These are phyloP conservation scores for Phytophthora sp. DNA, from an alignment of 352 stramenopile species.

Conservation along the genomic window DNA sequence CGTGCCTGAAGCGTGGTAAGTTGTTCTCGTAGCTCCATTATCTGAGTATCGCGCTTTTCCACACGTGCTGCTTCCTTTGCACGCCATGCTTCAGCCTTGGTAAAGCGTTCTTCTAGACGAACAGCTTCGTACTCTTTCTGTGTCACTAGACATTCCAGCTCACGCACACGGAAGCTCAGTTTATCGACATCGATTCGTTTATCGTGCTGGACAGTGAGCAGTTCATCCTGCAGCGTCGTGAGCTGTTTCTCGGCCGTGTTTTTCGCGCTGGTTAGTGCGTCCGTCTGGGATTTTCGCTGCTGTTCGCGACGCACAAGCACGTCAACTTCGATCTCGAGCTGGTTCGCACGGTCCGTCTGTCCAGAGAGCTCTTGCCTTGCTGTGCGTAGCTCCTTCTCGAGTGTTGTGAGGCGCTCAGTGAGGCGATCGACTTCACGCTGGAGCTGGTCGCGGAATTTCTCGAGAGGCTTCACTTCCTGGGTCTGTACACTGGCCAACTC, in stretches of 20 bases:
- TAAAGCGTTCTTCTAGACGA: slow-evolving; percentile 52
- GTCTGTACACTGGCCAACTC: slow-evolving; percentile 35
- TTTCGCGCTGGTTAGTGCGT: slow-evolving; percentile 41
- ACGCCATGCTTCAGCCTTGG: slow-evolving; percentile 55
- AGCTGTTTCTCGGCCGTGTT: slow-evolving; percentile 44
- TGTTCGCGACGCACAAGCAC: slow-evolving; percentile 53
- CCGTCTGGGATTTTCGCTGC: slow-evolving; percentile 48
- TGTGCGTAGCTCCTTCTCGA: slow-evolving; percentile 46
- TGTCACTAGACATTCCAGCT: slow-evolving; percentile 52
- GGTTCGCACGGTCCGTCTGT: slow-evolving; percentile 33
- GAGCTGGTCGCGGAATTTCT: slow-evolving; percentile 49
- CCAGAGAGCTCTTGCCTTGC: slow-evolving; percentile 35
- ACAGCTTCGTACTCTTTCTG: slow-evolving; percentile 62
- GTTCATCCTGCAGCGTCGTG: slow-evolving; percentile 39
- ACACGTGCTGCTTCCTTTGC: slow-evolving; percentile 56
- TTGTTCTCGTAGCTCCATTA: slow-evolving; percentile 57
- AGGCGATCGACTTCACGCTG: slow-evolving; percentile 44
- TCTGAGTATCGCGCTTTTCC: slow-evolving; percentile 54
- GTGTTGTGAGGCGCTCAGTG: slow-evolving; percentile 22
- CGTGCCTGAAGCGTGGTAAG: slow-evolving; percentile 46
- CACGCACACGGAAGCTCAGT: slow-evolving; percentile 47
- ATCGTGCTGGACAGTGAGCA: slow-evolving; percentile 34
- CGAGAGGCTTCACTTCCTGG: slow-evolving; percentile 37
- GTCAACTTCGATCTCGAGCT: slow-evolving; percentile 52
- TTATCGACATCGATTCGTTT: slow-evolving; percentile 53